Evolutionary conservation across 2,329 filamentous ascomycete genomes (phyloP).

Genomic region (Xylariaceae sp.): DNA sequence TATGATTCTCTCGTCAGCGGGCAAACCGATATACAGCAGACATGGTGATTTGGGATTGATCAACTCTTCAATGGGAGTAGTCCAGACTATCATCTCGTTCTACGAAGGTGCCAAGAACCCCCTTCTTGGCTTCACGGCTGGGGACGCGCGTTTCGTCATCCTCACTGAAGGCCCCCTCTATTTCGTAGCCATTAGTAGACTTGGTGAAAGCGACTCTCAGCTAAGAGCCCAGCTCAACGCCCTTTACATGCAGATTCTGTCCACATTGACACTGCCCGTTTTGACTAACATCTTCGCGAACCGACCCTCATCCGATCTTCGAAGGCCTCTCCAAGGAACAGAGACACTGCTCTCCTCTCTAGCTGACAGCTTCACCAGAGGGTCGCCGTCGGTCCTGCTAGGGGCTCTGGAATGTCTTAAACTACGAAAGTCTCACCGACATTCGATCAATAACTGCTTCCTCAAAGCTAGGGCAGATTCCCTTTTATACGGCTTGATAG

Average conservation of each 20-base stretch:
- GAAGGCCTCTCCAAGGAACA: conserved; percentile 84
- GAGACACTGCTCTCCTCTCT: conserved; percentile 86
- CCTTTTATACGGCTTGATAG: conserved; percentile 86
- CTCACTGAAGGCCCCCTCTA: conserved; percentile 81
- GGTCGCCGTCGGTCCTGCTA: conserved; percentile 81
- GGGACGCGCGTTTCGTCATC: conserved; percentile 77
- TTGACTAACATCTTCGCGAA: conserved; percentile 82
- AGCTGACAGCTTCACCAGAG: conserved; percentile 88
- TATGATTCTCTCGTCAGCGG: conserved; percentile 89
- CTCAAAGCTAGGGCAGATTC: conserved; percentile 71
- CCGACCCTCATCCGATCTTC: conserved; percentile 87
- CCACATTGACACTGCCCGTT: conserved; percentile 83
- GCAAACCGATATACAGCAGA: conserved; percentile 94
- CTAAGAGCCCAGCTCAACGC: conserved; percentile 84
- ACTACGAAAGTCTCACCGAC: conserved; percentile 79
- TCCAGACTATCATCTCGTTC: conserved; percentile 97
- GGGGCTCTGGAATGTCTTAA: conserved; percentile 91
- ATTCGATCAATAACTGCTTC: conserved; percentile 80
- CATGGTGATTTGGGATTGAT: conserved; percentile 87
- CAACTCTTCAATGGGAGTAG: conserved; percentile 88
- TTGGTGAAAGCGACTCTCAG: conserved; percentile 88
- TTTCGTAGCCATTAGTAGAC: conserved; percentile 84
- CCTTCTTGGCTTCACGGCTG: conserved; percentile 81
- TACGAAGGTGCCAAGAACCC: conserved; percentile 76
- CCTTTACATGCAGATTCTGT: conserved; percentile 96